Percentiles rank a stretch among this genome's conserved stretches.
These are phyloP conservation scores for Globisporangium middletonii DNA, from an alignment of 352 stramenopile species.

Conservation along the genomic window DNA sequence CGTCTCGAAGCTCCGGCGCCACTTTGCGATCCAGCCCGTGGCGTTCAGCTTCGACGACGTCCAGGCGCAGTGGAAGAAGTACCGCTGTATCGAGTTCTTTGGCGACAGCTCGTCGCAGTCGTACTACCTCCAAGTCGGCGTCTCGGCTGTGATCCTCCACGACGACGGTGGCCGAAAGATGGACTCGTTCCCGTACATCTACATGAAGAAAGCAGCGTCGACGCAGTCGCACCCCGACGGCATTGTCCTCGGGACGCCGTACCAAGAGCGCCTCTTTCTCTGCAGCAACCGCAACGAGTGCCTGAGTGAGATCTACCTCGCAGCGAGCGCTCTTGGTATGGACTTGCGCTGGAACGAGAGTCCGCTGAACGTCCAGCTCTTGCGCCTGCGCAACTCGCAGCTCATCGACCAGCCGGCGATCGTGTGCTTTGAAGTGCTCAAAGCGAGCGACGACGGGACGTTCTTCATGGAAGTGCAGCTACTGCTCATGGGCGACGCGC, in stretches of 20 bases:
- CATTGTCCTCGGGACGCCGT: slow-evolving; percentile 53
- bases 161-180: slow-evolving; percentile 42
- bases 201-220: slow-evolving; percentile 39
- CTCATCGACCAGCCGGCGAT: slow-evolving; percentile 47
- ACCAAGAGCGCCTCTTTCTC: slow-evolving; percentile 64
- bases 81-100: slow-evolving; percentile 59
- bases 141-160: slow-evolving; percentile 44
- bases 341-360: slow-evolving; percentile 29
- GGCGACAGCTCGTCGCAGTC: slow-evolving; percentile 53
- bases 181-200: slow-evolving; percentile 42
- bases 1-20: slow-evolving; percentile 35
- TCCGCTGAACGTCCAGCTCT: slow-evolving; percentile 37
- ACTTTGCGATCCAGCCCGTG: slow-evolving; percentile 33
- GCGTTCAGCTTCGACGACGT: slow-evolving; percentile 14
- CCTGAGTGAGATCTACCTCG: slow-evolving; percentile 45
- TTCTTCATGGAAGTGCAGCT: slow-evolving; percentile 56
- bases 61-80: slow-evolving; percentile 23
- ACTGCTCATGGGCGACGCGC: slow-evolving; percentile 46
- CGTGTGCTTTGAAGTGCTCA: slow-evolving; percentile 66
- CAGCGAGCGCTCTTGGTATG: slow-evolving; percentile 38
- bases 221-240: slow-evolving; percentile 42
- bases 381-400: slow-evolving; percentile 55
- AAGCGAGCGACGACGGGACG: slow-evolving; percentile 27
- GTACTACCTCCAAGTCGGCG: slow-evolving; percentile 42
- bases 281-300: slow-evolving; percentile 54